Evolutionary conservation across 306 rosid genomes (phyloP), one percentile per base, ranked within the genome.

Genomic region (Spatholobus suberectus): DNA sequence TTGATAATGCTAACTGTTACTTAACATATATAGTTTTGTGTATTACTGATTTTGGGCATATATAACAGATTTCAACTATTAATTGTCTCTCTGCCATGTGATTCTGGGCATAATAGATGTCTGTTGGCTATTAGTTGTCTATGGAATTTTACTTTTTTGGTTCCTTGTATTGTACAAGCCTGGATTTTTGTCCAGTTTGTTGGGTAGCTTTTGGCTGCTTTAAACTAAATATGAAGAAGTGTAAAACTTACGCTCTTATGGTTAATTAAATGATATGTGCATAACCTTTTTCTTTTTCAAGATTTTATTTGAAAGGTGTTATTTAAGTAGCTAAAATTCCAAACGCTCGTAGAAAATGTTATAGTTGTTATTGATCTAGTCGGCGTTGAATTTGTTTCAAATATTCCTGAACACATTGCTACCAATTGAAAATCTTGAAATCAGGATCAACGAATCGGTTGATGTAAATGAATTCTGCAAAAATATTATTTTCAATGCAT

Each of bases 1-100:
- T 10, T 75, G 13, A 7, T 62, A 15, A 41, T 82, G 66, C 79
- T 81, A 32, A 72, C 75, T 81, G 54, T 59, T 34, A 27, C n/a
- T 46, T 29, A n/a, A 51, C 49, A 21, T 37, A 51, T 51, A 67
- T 59, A 38, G n/a, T 6, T 77, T n/a, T 55, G 72, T 70, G 49
- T 27, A 27, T 69, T 44, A 35, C 21, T 70, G 69, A 61, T 61
- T 27, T 17, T 43, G 49, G 51, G 9, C 74, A 70, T 4, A 66
- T 20, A 8, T 68, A 37, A 59, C 35, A 38, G 49, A 29, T 72
- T 62, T 62, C 41, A 17, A 63, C 47, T 49, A 15, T 37, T 62
- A 9, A 29, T 51, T 79, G 21, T 58, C 58, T 38, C 18, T 40
- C 37, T 59, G 38, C 38, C 68, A 29, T 63, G 70, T 63, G 70